A percentile compares a stretch with the other conserved stretches of the same genome.
Evolutionary conservation across 257 asterid genomes (phyloP).

Genomic region (Jacaranda mimosifolia): DNA sequence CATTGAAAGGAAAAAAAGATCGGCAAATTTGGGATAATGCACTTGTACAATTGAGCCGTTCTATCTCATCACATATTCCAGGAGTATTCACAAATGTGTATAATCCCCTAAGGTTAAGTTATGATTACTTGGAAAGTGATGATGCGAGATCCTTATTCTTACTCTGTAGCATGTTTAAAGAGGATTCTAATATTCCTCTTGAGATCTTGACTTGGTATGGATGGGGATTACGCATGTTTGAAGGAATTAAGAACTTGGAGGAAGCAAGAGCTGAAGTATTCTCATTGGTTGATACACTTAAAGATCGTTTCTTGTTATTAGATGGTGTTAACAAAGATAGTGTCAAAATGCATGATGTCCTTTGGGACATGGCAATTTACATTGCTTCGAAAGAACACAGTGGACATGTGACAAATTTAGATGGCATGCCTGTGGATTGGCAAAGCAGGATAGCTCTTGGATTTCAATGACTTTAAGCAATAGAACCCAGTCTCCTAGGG

Average conservation of each 20-base stretch:
- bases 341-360: constrained; percentile 23
- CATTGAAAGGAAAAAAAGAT: not conserved
- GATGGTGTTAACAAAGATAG: not conserved
- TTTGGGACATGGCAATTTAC: no score
- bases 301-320: constrained; percentile 19
- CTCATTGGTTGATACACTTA: not conserved
- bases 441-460: not conserved
- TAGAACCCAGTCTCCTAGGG: no score
- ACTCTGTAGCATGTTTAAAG: not conserved
- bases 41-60: not conserved
- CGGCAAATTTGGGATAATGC: constrained; percentile 23
- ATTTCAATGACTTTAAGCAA: no score
- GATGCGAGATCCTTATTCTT: not conserved
- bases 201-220: no score
- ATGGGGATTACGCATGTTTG: no score
- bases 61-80: no score
- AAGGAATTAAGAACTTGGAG: no score
- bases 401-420: not conserved
- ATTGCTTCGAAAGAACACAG: not conserved
- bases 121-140: no score
- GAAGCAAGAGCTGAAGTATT: no score
- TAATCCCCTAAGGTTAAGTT: not conserved
- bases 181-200: no score
- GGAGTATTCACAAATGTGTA: not conserved
- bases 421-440: no score